Base-by-base conservation (phyloP, 2,329 filamentous ascomycete genomes). In the Amesomyces nigricolor region DNA sequence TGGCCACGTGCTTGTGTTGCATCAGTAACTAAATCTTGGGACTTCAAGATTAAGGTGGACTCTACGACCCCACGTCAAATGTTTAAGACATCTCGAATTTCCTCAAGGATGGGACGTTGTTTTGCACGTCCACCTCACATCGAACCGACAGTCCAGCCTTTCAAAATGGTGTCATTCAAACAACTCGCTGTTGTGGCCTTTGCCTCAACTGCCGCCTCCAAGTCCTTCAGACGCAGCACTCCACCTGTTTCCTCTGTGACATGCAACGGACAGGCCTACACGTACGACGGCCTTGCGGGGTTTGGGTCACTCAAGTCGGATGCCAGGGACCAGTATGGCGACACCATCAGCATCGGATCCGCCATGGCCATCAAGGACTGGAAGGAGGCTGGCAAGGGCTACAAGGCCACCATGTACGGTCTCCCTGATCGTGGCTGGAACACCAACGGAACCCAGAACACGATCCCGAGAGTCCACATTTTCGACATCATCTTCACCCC, bases 401-500 rank as follows among this genome's bases (percentile, higher is more conserved):
- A 88, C 65, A 75, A 76, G 2, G 86, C 84, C 14, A 75, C 79
- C 4, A 65, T 88, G 19, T 89, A 80, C 70, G 74, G 76, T 11
- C 68, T 88, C 14, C 86, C 86, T 1, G 85, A 88, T 64, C 76
- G 85, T 57, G 86, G 86, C 38, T 89, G 86, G 85, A 89, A 89
- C 65, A 88, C 85, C 0, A 73, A 88, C 62, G 86, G 84, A 44
- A 88, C 86, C 8, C 61, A 85, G 16, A 88, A 88, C 66, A 87
- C 78, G 66, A 81, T 87, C 61, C 77, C 79, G 3, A 78, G 86
- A 35, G 76, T 90, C 29, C 86, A 90, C 68, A 85, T 87, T 65
- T 84, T 88, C 66, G 67, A 72, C 48, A 72, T 89, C 47, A 76
- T 74, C 1, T 78, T 89, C 63, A 80, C 76, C 0, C 77, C 81